phyloP scores from a whole-genome alignment of 768 basidiomycete species.

The Sporobolomyces pararoseus region DNA sequence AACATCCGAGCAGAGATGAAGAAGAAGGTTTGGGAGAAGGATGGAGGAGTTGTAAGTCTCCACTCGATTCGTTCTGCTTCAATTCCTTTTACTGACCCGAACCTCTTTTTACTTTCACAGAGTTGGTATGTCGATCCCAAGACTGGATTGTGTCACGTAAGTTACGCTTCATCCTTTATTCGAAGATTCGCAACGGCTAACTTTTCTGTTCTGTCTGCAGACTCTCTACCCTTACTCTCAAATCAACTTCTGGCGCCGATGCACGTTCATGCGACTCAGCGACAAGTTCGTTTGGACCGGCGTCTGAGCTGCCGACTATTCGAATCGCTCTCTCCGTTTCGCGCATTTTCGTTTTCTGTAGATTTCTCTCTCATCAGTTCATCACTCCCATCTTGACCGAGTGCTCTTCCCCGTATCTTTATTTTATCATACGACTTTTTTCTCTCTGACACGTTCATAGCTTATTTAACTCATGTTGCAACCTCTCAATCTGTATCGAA shows the following conservation, averaged over 20 bases:
- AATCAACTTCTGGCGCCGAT: constrained; percentile 33
- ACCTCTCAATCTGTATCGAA: no score
- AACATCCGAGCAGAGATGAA: constrained; percentile 39
- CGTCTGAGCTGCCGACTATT: neutral
- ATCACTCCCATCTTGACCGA: no score
- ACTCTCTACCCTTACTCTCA: constrained; percentile 33
- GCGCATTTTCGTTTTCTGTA: no score
- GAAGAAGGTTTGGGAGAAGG: constrained; percentile 38
- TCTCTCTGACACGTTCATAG: no score
- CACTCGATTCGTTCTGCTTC: no score
- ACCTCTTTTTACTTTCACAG: neutral
- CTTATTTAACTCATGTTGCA: no score
- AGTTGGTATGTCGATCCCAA: constrained; percentile 41
- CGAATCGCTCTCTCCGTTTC: no score
- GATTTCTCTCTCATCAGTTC: no score
- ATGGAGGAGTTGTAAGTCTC: constrained; percentile 27
- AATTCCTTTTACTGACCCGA: neutral
- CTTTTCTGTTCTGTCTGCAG: neutral
- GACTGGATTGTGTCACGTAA: constrained; percentile 29
- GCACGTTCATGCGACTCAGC: constrained; percentile 17
- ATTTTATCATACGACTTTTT: no score
- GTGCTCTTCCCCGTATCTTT: no score
- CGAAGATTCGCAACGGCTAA: neutral
- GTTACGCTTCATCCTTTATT: neutral
- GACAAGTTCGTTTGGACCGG: constrained; percentile 25